Conservation (phyloP, 495 filamentous ascomycete genomes). For the Talaromyces liani region DNA sequence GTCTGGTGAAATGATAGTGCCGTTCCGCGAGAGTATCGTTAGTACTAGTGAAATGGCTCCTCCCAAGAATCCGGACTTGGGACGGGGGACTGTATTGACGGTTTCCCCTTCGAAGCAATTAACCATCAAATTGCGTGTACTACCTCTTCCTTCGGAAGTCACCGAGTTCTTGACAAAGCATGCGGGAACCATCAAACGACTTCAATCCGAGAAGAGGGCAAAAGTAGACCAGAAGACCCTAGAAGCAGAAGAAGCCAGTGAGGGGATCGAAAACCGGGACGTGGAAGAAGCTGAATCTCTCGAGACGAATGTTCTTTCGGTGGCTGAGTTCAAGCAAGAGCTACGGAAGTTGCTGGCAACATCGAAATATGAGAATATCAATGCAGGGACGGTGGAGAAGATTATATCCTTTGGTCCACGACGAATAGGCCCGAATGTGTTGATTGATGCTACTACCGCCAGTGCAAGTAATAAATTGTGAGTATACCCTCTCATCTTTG, state of each 20-base stretch:
- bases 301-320: conserved; percentile 49
- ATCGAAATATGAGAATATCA: conserved; percentile 57
- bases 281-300: conserved; percentile 36
- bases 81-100: conserved; percentile 71
- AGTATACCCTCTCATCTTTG: conserved; percentile 17
- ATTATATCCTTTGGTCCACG: conserved; percentile 86
- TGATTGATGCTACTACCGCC: conserved; percentile 75
- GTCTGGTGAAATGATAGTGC: conserved; percentile 86
- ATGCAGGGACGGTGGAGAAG: conserved; percentile 69
- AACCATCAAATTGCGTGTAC: conserved; percentile 66
- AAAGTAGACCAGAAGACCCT: conserved; percentile 31
- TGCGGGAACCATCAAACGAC: conserved; percentile 62
- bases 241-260: conserved; percentile 28
- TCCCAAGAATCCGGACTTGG: conserved; percentile 75
- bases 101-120: conserved; percentile 80
- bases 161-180: conserved; percentile 84
- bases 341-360: conserved; percentile 59
- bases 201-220: conserved; percentile 61
- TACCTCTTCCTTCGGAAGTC: conserved; percentile 69
- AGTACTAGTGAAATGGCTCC: conserved; percentile 83
- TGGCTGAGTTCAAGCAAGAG: conserved; percentile 67
- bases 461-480: conserved; percentile 71
- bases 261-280: conserved; percentile 20
- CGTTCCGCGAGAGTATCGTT: conserved; percentile 89
- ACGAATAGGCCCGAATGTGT: conserved; percentile 77